Evolutionary conservation across 1,284 basidiomycete species (phyloP).

Genomic region (Gymnopus androsaceus): DNA sequence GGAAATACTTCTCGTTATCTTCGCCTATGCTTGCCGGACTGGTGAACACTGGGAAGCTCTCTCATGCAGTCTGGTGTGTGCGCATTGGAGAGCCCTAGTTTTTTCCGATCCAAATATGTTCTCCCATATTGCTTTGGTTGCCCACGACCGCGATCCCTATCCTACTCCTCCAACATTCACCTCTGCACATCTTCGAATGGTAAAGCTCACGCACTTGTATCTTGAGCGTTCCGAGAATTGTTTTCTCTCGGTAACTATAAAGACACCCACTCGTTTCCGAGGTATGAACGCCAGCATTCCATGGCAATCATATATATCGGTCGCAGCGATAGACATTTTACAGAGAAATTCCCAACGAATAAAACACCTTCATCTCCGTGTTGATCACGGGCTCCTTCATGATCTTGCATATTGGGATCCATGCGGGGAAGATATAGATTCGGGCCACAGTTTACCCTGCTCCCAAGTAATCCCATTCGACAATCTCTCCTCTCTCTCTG

Average conservation of each 20-base stretch:
- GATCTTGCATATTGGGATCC: conserved; percentile 1
- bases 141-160: neutral
- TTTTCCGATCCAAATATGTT: neutral
- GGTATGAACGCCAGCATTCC: neutral
- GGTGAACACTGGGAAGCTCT: conserved; percentile 2
- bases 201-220: neutral
- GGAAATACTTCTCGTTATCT: conserved; percentile 6
- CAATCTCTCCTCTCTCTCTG: conserved; percentile 1
- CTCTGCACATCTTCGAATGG: conserved; percentile 1
- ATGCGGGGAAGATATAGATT: neutral
- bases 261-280: conserved; percentile 7
- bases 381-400: conserved; percentile 3
- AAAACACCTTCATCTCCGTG: neutral
- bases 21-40: neutral
- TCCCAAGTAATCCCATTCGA: neutral
- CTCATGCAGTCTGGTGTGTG: conserved; percentile 1
- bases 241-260: conserved; percentile 6
- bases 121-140: neutral
- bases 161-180: neutral
- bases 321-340: neutral
- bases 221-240: conserved; percentile 1
- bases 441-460: neutral
- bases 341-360: neutral
- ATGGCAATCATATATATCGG: conserved; percentile 4
- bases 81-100: neutral